Base-by-base conservation (phyloP, 2,329 filamentous ascomycete species). In the Hypoxylon sp. region DNA sequence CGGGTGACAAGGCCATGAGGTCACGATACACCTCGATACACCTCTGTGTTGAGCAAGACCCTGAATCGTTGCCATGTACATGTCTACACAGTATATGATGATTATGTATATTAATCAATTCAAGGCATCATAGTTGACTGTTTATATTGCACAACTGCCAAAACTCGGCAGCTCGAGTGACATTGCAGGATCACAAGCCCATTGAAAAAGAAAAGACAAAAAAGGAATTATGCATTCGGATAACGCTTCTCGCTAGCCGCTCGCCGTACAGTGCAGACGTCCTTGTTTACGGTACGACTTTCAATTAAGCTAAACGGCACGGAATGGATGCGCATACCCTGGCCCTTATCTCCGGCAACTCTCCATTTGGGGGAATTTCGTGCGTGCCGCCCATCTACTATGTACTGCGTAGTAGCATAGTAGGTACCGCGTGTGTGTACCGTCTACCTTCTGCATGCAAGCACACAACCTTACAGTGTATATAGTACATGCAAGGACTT, bases 401-500 rank as follows among this genome's bases (percentile, higher is more conserved):
- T n/a, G n/a, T n/a, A n/a, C n/a, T n/a, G n/a, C n/a, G n/a, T n/a
- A n/a, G n/a, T n/a, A n/a, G n/a, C n/a, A n/a, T n/a, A n/a, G n/a
- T n/a, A n/a, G n/a, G n/a, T n/a, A n/a, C n/a, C n/a, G n/a, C n/a
- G n/a, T n/a, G n/a, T n/a, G n/a, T n/a, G n/a, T n/a, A n/a, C n/a
- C n/a, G n/a, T n/a, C n/a, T n/a, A n/a, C n/a, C n/a, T n/a, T n/a
- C n/a, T n/a, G n/a, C n/a, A n/a, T n/a, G n/a, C n/a, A n/a, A n/a
- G n/a, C n/a, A n/a, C n/a, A n/a, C n/a, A n/a, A n/a, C n/a, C n/a
- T n/a, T n/a, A 15, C 11, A 15, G 11, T 18, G 13, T 37, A 11
- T 11, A 27, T 3, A 11, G 8, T 33, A 48, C 26, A 26, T 37
- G 29, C n/a, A 29, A 20, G 24, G 47, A 54, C 50, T 54, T 58